Evolutionary conservation across 306 rosid genomes (phyloP), one percentile per base, ranked within the genome.

Genomic region (Malus sylvestris): DNA sequence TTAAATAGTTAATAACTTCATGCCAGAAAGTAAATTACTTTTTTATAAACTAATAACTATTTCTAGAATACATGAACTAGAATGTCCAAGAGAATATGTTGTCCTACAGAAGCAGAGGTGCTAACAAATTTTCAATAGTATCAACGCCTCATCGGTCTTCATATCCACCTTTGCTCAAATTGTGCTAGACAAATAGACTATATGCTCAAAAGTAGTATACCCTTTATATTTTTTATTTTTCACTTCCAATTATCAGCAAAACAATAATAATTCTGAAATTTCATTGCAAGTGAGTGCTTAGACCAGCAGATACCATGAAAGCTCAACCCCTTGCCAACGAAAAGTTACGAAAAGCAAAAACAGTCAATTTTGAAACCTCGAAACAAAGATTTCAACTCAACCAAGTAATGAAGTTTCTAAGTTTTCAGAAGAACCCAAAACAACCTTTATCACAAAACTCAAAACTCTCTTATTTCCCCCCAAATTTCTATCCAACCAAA

Each of bases 401-500:
- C 49, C 69, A 38, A 11, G 22, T 30, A 46, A 7, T 27, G 11
- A 12, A 68, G 60, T 18, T 60, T 38, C 18, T 22, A 19, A 72
- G 32, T 42, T 44, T 69, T 69, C 57, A 58, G 38, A 8, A 76
- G 25, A 76, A 57, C 40, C 68, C 68, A 70, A 45, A 68, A 76
- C 74, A 68, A 40, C 68, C 22, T 22, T 60, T n/a, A 78, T n/a
- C 64, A 46, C 11, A n/a, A 22, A 61, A 46, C 6, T 61, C 29
- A 49, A 60, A 49, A 19, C 23, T 44, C 29, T 35, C 60, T 33
- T 72, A 18, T n/a, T 27, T 25, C 25, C 68, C 23, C 83, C 51
- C 55, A 20, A 29, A 71, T 45, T 40, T 35, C 80, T 55, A 70
- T 15, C 52, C 12, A 81, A 78, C 59, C 74, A 75, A 35, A 35